Conservation (phyloP, 352 stramenopile species). For the Thalassiosira exigua region DNA sequence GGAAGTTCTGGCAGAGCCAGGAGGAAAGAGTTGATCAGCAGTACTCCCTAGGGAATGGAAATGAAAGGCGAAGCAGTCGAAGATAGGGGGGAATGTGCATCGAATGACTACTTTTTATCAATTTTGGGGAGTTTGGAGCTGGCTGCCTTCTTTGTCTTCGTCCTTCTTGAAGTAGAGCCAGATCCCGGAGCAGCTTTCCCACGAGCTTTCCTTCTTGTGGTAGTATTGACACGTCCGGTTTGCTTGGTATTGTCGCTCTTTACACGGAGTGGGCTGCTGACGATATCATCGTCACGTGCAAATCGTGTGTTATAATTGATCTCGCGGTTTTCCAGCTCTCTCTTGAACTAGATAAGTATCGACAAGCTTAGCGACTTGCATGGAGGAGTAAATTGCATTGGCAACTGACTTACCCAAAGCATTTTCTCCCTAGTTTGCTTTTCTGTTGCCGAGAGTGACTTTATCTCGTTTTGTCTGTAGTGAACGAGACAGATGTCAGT, state of each 20-base stretch:
- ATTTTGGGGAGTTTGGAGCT: conserved; percentile 44
- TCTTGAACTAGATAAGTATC: conserved; percentile 38
- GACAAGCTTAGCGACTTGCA: too few species aligned
- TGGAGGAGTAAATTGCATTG: too few species aligned
- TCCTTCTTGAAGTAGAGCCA: too few species aligned
- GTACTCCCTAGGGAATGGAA: too few species aligned
- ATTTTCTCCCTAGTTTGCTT: conserved; percentile 33
- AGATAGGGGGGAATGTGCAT: too few species aligned
- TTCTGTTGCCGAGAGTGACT: conserved; percentile 18
- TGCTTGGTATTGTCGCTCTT: not conserved
- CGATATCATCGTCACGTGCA: not conserved
- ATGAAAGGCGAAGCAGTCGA: too few species aligned
- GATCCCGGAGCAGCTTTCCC: not conserved
- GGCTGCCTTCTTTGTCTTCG: conserved; percentile 15
- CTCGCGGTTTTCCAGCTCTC: conserved; percentile 43
- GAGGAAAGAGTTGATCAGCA: too few species aligned
- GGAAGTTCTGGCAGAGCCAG: too few species aligned
- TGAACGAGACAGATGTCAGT: not conserved
- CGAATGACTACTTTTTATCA: conserved; percentile 9
- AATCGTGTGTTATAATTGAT: conserved; percentile 33
- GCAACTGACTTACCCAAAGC: too few species aligned
- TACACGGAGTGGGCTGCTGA: too few species aligned
- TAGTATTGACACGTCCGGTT: not conserved
- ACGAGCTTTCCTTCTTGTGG: conserved; percentile 8
- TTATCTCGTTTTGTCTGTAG: conserved; percentile 39